Percentiles rank a stretch among this genome's conserved stretches.
Evolutionary conservation across 257 asterid species (phyloP).

Genomic region (Echites panduratus): DNA sequence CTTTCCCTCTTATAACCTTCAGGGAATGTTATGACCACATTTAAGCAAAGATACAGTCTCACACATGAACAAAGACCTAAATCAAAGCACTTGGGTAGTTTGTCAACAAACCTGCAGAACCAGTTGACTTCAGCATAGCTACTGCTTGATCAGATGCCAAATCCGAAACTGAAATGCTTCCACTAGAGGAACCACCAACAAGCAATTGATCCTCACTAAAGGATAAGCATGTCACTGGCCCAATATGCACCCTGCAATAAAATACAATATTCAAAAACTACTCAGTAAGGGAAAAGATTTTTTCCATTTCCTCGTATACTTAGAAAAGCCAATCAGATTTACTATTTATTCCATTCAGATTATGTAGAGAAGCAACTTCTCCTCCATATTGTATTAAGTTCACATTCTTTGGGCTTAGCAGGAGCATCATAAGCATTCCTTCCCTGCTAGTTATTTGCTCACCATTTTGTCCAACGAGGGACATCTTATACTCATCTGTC

Average conservation of each 20-base stretch:
- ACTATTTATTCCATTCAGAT: too few relatives aligned
- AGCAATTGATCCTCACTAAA: slow-evolving; percentile 79
- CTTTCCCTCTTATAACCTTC: background rate
- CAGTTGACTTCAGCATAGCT: slow-evolving; percentile 39
- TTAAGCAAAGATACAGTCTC: background rate
- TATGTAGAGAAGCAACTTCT: background rate
- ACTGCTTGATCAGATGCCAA: slow-evolving; percentile 87
- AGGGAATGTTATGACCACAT: background rate
- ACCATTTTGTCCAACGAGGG: background rate
- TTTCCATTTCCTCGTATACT: too few relatives aligned
- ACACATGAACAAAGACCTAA: background rate
- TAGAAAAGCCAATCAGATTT: too few relatives aligned
- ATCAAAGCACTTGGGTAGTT: background rate
- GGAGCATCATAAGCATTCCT: background rate
- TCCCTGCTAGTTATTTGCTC: background rate
- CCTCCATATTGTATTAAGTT: background rate
- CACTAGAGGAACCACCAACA: slow-evolving; percentile 79
- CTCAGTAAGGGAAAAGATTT: background rate
- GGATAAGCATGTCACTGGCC: slow-evolving; percentile 66
- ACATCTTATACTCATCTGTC: background rate
- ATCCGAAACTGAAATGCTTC: slow-evolving; percentile 76
- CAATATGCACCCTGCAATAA: slow-evolving; percentile 74
- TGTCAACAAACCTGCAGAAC: slow-evolving; percentile 53
- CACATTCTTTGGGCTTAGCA: background rate
- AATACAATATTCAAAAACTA: slow-evolving; percentile 9